These are phyloP conservation scores for Kodamaea suecica DNA, from an alignment of 1,139 yeast genomes.

Conservation along the genomic window DNA sequence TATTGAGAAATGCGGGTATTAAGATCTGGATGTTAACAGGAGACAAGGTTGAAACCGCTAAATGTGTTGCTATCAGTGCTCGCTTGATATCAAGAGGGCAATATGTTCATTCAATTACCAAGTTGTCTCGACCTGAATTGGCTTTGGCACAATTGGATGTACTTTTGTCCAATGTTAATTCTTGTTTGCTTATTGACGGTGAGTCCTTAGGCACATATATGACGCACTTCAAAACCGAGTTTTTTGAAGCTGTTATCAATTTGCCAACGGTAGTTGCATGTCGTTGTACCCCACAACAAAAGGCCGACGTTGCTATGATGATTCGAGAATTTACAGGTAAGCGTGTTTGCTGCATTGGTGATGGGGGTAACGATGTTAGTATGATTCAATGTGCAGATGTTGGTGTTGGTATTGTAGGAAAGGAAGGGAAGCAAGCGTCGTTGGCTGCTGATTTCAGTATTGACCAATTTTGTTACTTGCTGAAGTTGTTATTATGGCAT, in stretches of 20 bases:
- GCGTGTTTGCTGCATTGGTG: constrained; percentile 96
- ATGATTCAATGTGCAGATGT: constrained; percentile 99
- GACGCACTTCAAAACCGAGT: constrained; percentile 61
- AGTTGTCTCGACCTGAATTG: constrained; percentile 52
- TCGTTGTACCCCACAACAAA: constrained; percentile 98
- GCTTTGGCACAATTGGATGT: constrained; percentile 77
- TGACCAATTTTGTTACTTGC: constrained; percentile 85
- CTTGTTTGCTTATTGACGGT: constrained; percentile 90
- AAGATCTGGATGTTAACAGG: constrained; percentile 99
- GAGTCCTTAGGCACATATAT: constrained; percentile 76
- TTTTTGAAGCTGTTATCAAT: constrained; percentile 69
- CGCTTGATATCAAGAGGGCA: constrained; percentile 91
- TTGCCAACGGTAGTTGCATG: constrained; percentile 95
- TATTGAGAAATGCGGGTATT: constrained; percentile 91
- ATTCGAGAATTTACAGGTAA: constrained; percentile 80
- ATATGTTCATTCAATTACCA: constrained; percentile 82
- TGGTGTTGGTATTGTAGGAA: constrained; percentile 98
- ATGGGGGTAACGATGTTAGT: constrained; percentile 98
- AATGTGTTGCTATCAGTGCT: constrained; percentile 94
- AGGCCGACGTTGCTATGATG: constrained; percentile 86
- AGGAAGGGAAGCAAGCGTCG: constrained; percentile 97
- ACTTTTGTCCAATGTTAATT: constrained; percentile 58
- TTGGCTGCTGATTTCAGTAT: constrained; percentile 95
- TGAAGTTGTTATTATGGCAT: constrained; percentile 90
- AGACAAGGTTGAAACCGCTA: constrained; percentile 97